These are phyloP conservation scores for Coemansia sp. DNA, from an alignment of 192 early-diverging fungal species.

Conservation along the genomic window DNA sequence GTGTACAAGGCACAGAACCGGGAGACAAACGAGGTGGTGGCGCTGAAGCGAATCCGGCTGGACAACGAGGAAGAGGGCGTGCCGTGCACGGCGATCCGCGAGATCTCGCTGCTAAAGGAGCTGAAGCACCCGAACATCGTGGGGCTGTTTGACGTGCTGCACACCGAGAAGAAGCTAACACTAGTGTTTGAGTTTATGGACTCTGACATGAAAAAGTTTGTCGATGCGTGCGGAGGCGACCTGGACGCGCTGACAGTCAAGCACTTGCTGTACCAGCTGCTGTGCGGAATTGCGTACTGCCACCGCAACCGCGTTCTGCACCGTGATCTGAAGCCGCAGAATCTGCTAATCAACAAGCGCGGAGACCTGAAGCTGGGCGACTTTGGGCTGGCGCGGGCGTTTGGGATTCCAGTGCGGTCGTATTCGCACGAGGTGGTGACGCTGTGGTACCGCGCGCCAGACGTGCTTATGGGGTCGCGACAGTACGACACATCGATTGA, in stretches of 20 bases:
- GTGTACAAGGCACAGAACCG: constrained; percentile 99
- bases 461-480: constrained; percentile 83
- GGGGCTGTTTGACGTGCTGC: constrained; percentile 92
- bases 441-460: constrained; percentile 85
- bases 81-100: constrained; percentile 72
- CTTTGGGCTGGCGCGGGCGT: constrained; percentile 95
- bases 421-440: constrained; percentile 88
- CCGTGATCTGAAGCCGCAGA: constrained; percentile 87
- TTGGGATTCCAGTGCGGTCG: constrained; percentile 89
- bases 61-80: constrained; percentile 90
- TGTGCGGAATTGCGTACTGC: constrained; percentile 96
- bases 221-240: constrained; percentile 84
- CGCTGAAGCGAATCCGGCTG: constrained; percentile 88
- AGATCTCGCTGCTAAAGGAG: constrained; percentile 79
- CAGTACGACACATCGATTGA: constrained; percentile 88
- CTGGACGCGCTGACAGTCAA: constrained; percentile 80
- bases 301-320: constrained; percentile 96
- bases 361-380: constrained; percentile 84
- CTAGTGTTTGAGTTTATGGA: constrained; percentile 99
- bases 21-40: constrained; percentile 94
- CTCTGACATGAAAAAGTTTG: constrained; percentile 98
- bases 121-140: constrained; percentile 71
- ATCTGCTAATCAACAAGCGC: constrained; percentile 92
- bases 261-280: constrained; percentile 96
- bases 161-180: constrained; percentile 97